Evolutionary conservation across 116 monocot genomes (phyloP).

Genomic region (Zostera marina): DNA sequence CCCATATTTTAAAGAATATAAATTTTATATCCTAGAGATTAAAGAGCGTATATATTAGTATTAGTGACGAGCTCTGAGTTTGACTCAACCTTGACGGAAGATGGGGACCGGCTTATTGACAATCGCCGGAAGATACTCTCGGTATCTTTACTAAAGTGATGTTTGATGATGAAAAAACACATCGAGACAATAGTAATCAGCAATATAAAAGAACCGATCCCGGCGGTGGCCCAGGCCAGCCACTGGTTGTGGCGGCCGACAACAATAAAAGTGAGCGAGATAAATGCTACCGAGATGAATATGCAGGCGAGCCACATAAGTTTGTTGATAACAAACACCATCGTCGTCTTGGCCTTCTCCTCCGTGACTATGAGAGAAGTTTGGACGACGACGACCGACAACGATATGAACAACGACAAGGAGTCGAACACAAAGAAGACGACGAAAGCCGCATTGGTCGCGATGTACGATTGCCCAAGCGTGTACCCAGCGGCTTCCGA

Average conservation of each 20-base stretch:
- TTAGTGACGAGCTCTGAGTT: constrained; percentile 46
- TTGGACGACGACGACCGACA: constrained; percentile 89
- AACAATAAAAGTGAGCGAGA: constrained; percentile 69
- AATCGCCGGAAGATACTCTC: constrained; percentile 34
- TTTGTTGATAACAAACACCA: constrained; percentile 96
- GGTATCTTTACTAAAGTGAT: constrained; percentile 54
- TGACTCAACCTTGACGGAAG: constrained; percentile 21
- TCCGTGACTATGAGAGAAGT: constrained; percentile 82
- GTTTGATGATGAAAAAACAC: constrained; percentile 68
- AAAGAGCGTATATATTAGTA: constrained; percentile 44
- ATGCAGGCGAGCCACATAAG: constrained; percentile 92
- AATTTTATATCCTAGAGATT: not conserved
- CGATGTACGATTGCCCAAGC: constrained; percentile 69
- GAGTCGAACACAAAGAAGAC: constrained; percentile 82
- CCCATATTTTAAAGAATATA: too few relatives aligned
- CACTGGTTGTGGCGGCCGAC: constrained; percentile 57
- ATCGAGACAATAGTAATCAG: constrained; percentile 58
- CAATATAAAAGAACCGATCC: constrained; percentile 56
- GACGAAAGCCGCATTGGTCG: constrained; percentile 45
- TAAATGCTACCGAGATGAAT: constrained; percentile 58
- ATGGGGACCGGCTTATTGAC: constrained; percentile 23
- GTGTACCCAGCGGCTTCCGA: not conserved
- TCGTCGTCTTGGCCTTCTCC: constrained; percentile 64
- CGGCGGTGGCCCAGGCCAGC: constrained; percentile 61
- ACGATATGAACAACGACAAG: constrained; percentile 76